These are phyloP conservation scores for Pyrenophora teres DNA, from an alignment of 2,329 filamentous ascomycete species.

Conservation along the genomic window DNA sequence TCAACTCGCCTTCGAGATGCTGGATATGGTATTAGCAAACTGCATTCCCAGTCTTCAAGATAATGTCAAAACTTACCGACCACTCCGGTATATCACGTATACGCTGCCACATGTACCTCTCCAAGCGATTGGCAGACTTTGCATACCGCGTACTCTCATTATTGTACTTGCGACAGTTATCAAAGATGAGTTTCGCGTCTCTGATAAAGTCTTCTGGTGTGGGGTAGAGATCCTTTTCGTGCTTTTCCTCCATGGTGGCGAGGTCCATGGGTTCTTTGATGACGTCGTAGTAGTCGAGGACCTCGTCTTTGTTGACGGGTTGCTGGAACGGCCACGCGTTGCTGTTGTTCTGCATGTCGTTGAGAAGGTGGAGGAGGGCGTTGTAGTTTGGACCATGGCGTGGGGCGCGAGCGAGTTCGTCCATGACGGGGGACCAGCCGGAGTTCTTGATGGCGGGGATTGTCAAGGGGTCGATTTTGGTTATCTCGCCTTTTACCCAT, in stretches of 20 bases:
- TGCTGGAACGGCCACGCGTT: conserved; percentile 93
- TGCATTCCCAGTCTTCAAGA: no score
- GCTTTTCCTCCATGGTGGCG: conserved; percentile 91
- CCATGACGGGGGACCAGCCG: conserved; percentile 97
- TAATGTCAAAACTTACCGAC: conserved; percentile 48
- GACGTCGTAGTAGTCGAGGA: conserved; percentile 98
- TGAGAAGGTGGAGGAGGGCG: conserved; percentile 87
- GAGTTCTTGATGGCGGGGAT: conserved; percentile 87
- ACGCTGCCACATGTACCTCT: conserved; percentile 93
- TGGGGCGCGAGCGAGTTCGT: conserved; percentile 90
- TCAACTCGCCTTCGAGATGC: conserved; percentile 41
- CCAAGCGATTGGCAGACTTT: conserved; percentile 91
- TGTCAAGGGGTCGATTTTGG: conserved; percentile 79
- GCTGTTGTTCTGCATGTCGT: conserved; percentile 91
- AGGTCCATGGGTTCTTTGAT: conserved; percentile 98
- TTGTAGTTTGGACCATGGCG: conserved; percentile 97
- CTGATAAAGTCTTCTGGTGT: conserved; percentile 90
- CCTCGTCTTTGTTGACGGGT: conserved; percentile 93
- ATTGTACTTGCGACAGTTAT: conserved; percentile 96
- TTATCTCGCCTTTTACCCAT: conserved; percentile 71
- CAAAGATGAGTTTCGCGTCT: conserved; percentile 86
- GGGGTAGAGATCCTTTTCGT: conserved; percentile 89
- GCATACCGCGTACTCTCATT: conserved; percentile 94
- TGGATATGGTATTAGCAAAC: conserved; percentile 13
- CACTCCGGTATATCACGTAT: conserved; percentile 92